Evolutionary conservation across 225 moss, liverwort and hornwort genomes (phyloP).

Genomic region (Neckera pumila): DNA sequence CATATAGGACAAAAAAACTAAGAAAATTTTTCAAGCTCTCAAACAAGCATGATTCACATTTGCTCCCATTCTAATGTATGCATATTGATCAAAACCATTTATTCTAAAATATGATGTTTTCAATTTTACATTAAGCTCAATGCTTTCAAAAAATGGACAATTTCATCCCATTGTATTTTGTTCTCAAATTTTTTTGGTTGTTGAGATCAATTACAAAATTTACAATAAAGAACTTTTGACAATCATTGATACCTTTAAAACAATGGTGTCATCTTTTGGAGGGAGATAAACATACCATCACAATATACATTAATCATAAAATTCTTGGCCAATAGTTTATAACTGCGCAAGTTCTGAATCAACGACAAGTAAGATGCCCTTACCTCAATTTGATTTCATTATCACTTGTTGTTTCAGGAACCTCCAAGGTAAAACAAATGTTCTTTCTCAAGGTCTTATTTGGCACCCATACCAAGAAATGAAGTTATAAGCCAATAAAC

Average conservation of each 20-base stretch:
- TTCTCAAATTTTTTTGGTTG: not conserved
- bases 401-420: not conserved
- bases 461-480: not conserved
- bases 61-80: not conserved
- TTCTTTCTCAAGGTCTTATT: not conserved
- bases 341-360: not conserved
- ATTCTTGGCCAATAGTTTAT: not conserved
- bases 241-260: not conserved
- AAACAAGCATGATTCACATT: not conserved
- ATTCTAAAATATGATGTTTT: not conserved
- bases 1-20: too few species aligned
- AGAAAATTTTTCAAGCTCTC: too few species aligned
- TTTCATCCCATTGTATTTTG: not conserved
- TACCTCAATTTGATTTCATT: not conserved
- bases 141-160: not conserved
- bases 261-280: not conserved
- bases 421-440: rapidly evolving
- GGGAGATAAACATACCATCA: not conserved
- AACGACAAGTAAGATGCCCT: not conserved
- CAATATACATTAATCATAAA: rapidly evolving
- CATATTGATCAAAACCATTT: too few species aligned
- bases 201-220: not conserved
- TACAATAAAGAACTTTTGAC: not conserved
- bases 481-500: too few species aligned
- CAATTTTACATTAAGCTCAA: not conserved